Percentiles rank a stretch among this genome's conserved stretches.
These are phyloP conservation scores for Periconia sp. DNA, from an alignment of 2,329 filamentous ascomycete species.

Conservation along the genomic window DNA sequence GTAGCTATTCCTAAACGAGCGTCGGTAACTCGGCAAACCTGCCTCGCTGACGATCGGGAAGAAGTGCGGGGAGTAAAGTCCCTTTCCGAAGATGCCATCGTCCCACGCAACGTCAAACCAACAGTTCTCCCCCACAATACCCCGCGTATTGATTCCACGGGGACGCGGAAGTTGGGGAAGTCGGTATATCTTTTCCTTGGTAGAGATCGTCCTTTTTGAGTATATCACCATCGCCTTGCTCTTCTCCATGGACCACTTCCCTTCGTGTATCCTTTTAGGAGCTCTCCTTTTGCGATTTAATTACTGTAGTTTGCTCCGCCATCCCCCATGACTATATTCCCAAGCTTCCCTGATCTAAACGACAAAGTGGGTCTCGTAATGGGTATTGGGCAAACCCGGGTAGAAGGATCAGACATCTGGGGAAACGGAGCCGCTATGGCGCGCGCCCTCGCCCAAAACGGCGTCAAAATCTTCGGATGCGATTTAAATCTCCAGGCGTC, in stretches of 20 bases:
- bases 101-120: too few species aligned
- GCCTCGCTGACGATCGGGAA: constrained; percentile 15
- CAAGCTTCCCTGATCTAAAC: constrained; percentile 13
- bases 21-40: constrained; percentile 15
- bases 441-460: constrained; percentile 7
- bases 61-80: constrained; percentile 6
- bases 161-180: too few species aligned
- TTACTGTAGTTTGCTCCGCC: too few species aligned
- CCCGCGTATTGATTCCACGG: too few species aligned
- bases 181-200: too few species aligned
- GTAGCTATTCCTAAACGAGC: background rate
- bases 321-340: too few species aligned
- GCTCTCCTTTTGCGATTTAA: too few species aligned
- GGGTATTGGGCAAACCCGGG: constrained; percentile 16
- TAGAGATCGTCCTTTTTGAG: too few species aligned
- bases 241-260: too few species aligned
- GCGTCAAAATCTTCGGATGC: constrained; percentile 18
- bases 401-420: constrained; percentile 10
- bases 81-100: background rate
- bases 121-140: too few species aligned
- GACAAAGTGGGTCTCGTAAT: constrained; percentile 18
- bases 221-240: too few species aligned
- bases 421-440: constrained; percentile 18
- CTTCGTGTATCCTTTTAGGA: too few species aligned
- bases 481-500: constrained; percentile 12